Conservation (phyloP, 345 rosid species). For the Toxicodendron radicans region DNA sequence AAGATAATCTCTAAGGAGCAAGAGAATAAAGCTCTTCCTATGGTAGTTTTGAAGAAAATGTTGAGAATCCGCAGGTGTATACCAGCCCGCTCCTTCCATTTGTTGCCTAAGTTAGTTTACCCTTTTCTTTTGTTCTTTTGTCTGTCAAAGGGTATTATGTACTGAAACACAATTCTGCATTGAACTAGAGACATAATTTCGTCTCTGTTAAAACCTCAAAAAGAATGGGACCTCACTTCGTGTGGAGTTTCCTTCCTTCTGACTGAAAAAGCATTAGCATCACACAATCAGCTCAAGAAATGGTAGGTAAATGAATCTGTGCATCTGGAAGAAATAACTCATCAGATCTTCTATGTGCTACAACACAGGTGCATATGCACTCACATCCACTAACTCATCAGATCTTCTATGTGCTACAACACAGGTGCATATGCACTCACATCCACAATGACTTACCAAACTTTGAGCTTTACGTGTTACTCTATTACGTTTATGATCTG, state of each 20-base stretch:
- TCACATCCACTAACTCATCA: conserved; percentile 4
- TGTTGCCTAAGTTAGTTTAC: neutral
- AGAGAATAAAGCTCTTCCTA: conserved; percentile 10
- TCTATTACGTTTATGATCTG: conserved; percentile 25
- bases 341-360: neutral
- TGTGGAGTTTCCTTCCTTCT: conserved; percentile 20
- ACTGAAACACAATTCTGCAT: neutral
- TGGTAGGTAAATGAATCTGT: no score
- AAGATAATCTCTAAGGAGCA: neutral
- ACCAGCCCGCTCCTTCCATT: neutral
- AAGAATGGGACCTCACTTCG: neutral
- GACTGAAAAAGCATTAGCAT: conserved; percentile 26
- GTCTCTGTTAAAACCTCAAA: neutral
- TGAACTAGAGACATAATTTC: neutral
- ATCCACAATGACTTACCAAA: conserved; percentile 33
- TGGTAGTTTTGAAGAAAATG: neutral
- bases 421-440: neutral
- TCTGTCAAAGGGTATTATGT: neutral
- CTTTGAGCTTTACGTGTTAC: conserved; percentile 19
- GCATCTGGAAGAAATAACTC: conserved; percentile 21
- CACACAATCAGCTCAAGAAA: conserved; percentile 6
- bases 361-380: neutral
- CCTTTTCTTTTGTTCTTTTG: neutral
- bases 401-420: neutral
- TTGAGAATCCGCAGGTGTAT: neutral